Evolutionary conservation across 1,284 basidiomycete species (phyloP).

Genomic region (Phlebopus sp.): DNA sequence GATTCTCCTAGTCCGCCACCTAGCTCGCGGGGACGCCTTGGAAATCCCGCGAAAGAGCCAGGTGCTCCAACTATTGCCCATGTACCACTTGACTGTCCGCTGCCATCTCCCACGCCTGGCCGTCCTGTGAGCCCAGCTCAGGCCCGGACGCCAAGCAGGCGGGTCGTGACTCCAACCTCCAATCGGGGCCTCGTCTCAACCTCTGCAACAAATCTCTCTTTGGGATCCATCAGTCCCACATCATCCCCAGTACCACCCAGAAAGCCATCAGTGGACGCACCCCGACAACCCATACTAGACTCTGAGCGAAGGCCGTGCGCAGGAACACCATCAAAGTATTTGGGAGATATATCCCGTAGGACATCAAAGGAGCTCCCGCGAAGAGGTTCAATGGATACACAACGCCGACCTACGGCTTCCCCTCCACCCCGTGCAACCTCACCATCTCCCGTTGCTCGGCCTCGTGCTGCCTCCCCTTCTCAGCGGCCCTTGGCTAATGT

Average conservation of each 20-base stretch:
- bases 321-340: conserved; percentile 31
- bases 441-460: conserved; percentile 20
- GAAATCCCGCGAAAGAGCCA: conserved; percentile 36
- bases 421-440: conserved; percentile 37
- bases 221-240: conserved; percentile 31
- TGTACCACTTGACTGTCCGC: conserved; percentile 37
- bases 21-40: conserved; percentile 40
- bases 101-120: conserved; percentile 34
- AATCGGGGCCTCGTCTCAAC: conserved; percentile 33
- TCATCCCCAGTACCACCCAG: conserved; percentile 27
- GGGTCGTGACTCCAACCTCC: conserved; percentile 33
- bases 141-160: conserved; percentile 32
- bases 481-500: conserved; percentile 44
- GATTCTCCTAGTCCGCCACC: conserved; percentile 48
- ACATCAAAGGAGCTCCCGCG: conserved; percentile 29
- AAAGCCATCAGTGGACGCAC: conserved; percentile 35
- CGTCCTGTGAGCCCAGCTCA: conserved; percentile 43
- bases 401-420: conserved; percentile 31
- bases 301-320: conserved; percentile 15
- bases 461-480: conserved; percentile 38
- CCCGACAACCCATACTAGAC: conserved; percentile 11
- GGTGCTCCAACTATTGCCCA: conserved; percentile 40
- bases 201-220: conserved; percentile 37
- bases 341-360: conserved; percentile 31
- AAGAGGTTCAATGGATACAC: conserved; percentile 31